Evolutionary conservation across 805 yeast genomes (phyloP), one percentile per base, ranked within the genome.

Genomic region (Ogataea haglerorum): DNA sequence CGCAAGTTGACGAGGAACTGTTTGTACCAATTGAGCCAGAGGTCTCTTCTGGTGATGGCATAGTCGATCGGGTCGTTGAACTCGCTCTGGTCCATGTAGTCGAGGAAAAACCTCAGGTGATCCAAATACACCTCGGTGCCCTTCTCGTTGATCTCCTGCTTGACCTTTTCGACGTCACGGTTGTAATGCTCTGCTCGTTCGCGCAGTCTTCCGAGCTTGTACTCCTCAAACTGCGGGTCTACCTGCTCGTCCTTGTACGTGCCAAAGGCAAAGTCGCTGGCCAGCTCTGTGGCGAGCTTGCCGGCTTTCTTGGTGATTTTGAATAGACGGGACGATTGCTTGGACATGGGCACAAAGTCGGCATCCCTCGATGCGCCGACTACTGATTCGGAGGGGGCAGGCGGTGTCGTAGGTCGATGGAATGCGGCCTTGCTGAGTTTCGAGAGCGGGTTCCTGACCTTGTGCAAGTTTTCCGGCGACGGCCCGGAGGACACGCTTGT

Each of bases 191-290:
- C 27, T 8, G 38, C 38, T 5, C 40, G 34, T 34, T 52, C 51
- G 25, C 37, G 23, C 23, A 34, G 42, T 36, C 45, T 27, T 10
- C 28, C 39, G 15, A 33, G 19, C 35, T 36, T 44, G 16, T 14
- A 13, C 18, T 47, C 51, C 25, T 46, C 51, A 17, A 46, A 45
- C 29, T 37, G 38, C n/a, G 18, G 40, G 30, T 50, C 55, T 23
- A 34, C 43, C 5, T 26, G 23, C 3, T 44, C 58, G 8, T 47
- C 49, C 8, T 35, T 37, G 6, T 45, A 18, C 18, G 47, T 38
- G 7, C 66, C 66, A 41, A 61, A 57, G 1, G 64, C 64, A 7
- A 61, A 40, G 35, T 61, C 64, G 8, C 61, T 61, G 1, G 61
- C 65, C 4, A 61, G 17, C 25, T 48, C 44, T 2, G 60, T 49